Base-by-base conservation (phyloP, 345 rosid species). In the Cardamine occulta region DNA sequence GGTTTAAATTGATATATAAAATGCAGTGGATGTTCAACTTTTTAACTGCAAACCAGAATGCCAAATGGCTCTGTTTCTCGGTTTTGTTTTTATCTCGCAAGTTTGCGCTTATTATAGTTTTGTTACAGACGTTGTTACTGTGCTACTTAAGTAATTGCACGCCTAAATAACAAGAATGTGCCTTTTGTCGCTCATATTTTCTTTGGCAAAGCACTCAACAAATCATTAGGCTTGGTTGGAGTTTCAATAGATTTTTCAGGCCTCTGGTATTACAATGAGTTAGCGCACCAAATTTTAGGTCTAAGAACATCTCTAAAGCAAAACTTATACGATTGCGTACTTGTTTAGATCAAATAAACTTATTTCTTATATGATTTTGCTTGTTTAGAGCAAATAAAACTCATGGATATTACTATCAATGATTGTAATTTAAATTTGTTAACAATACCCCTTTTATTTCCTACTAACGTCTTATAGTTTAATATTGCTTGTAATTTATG, bases 11-110 rank as follows among this genome's bases (percentile, higher is more conserved):
- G 63, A 55, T 78, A 47, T 72, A 72, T 78, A 72, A 72, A 66
- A 78, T 59, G 73, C 81, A 72, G 81, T 72, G 63, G 62, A 64
- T 71, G 12, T 57, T 63, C 47, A 63, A 77, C 72, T 9, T 57
- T 40, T 17, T 69, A 29, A 77, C 80, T 77, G 75, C 80, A 77
- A 70, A 70, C 72, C 59, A 63, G 69, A 62, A n/a, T 62, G 74
- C 75, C 70, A 54, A 76, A 77, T 64, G 76, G 72, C 66, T 70
- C 35, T 77, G 67, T 72, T 64, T 63, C 66, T 70, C 39, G 34
- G 53, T 70, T 77, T 73, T 79, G 70, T 53, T 73, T 73, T 44
- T 21, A 23, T 59, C 66, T 59, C 66, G 44, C 72, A 56, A 48
- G 8, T 56, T 48, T 39, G 63, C 56, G 72, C 40, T 70, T 64